Evolutionary conservation across 73 alveolate species (phyloP).

Genomic region (Paramecium sexaurelia): DNA sequence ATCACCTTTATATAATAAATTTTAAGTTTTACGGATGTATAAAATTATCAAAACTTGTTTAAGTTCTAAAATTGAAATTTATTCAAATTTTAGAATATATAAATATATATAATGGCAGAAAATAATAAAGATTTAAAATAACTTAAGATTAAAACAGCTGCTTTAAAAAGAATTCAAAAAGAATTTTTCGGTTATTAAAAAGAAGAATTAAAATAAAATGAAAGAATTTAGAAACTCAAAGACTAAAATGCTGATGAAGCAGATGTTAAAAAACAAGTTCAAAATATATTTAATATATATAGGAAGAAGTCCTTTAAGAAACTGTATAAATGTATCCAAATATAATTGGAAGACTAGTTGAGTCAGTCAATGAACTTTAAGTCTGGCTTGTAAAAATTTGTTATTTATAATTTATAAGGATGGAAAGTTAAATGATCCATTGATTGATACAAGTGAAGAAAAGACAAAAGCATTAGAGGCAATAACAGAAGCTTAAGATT

Average conservation of each 20-base stretch:
- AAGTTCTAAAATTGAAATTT: background rate
- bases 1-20: background rate
- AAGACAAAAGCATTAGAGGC: constrained; percentile 2
- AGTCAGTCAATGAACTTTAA: constrained; percentile 34
- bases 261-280: constrained; percentile 45
- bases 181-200: constrained; percentile 42
- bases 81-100: background rate
- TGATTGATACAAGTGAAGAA: constrained; percentile 33
- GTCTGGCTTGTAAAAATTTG: background rate
- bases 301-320: constrained; percentile 60
- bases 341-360: constrained; percentile 46
- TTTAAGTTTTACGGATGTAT: background rate
- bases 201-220: constrained; percentile 32
- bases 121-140: constrained; percentile 42
- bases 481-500: constrained; percentile 20
- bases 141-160: constrained; percentile 46
- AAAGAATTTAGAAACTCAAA: constrained; percentile 38
- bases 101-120: constrained; percentile 30
- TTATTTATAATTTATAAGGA: background rate
- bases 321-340: constrained; percentile 49
- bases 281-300: background rate
- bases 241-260: constrained; percentile 42
- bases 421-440: constrained; percentile 37
- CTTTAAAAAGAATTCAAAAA: constrained; percentile 42
- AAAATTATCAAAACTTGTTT: background rate